Evolutionary conservation across 2,329 filamentous ascomycete genomes (phyloP), one percentile per base, ranked within the genome.

Genomic region (Monosporascus sp.): DNA sequence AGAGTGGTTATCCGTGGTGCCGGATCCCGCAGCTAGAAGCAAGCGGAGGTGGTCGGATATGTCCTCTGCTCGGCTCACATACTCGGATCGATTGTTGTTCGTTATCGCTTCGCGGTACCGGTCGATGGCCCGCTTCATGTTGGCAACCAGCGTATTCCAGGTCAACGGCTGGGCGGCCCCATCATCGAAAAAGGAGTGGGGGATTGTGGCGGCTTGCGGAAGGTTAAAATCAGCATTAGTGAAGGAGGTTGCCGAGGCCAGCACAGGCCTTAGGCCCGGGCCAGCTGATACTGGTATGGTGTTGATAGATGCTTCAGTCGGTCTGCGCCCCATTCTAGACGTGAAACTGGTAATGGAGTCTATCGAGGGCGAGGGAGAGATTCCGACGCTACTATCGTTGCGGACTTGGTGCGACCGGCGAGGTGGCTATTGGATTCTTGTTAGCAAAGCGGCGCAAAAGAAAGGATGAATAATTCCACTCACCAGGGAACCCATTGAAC

Each of bases 1-100:
- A 20, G 94, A 97, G 69, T 99, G 94, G 66, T 99, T 99, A 72
- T 99, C 94, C 0, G 94, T 99, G 2, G 94, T 99, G 51, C 93
- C 91, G 36, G 94, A 99, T 8, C 92, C 94, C 51, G 94, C 94
- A 31, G 92, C 92, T n/a, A 99, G 83, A 7, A 99, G 82, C 59
- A 97, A 79, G 51, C 94, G 88, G 52, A 99, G 77, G 68, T 99
- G 93, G 68, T 99, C 94, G 5, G 94, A 97, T 50, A 99, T 97
- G 67, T 99, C 93, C 71, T 99, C 94, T n/a, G 94, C 94, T 57
- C 89, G 83, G 53, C 88, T 86, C 25, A 97, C 94, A 69, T 96
- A 97, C 67, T 97, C 91, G 2, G 91, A 89, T 25, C 92, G 85
- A 65, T 88, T 85, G 57, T 86, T 87, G 62, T 85, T 88, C 57